Percentiles rank a stretch among this genome's conserved stretches.
phyloP scores from a whole-genome alignment of 305 asterid species.

The Rubia occidens region DNA sequence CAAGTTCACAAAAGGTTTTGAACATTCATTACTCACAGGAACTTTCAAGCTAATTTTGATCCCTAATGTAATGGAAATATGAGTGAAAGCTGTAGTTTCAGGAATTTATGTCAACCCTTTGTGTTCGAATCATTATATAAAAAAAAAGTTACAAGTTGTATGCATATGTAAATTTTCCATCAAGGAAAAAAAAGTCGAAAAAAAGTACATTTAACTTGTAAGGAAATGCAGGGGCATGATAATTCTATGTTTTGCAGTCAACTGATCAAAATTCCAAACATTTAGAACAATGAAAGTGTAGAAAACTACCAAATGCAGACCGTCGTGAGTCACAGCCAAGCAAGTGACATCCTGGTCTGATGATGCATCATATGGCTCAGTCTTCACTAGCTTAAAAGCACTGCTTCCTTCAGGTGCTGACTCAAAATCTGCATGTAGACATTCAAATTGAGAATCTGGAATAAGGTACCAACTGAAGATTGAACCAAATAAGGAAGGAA shows the following conservation, averaged over 20 bases:
- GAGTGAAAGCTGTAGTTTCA: background rate
- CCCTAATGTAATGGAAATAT: background rate
- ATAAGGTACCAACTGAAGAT: background rate
- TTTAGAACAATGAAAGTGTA: conserved; percentile 1
- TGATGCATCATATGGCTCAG: conserved; percentile 18
- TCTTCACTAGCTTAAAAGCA: conserved; percentile 12
- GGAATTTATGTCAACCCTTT: background rate
- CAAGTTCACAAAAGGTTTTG: background rate
- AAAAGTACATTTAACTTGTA: background rate
- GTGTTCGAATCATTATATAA: background rate
- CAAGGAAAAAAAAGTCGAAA: background rate
- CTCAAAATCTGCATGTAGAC: conserved; percentile 5
- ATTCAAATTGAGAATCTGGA: background rate
- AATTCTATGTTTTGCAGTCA: background rate
- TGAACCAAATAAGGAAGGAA: background rate
- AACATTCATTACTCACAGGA: background rate
- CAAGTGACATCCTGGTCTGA: conserved; percentile 9
- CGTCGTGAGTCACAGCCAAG: conserved; percentile 15
- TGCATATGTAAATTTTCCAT: background rate
- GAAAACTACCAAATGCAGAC: conserved; percentile 18
- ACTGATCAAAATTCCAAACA: background rate
- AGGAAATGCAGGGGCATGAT: background rate
- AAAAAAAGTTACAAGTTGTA: background rate
- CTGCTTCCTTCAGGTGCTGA: background rate
- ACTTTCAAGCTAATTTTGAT: background rate